phyloP scores from a whole-genome alignment of 345 rosid species.

The Salix caprea region DNA sequence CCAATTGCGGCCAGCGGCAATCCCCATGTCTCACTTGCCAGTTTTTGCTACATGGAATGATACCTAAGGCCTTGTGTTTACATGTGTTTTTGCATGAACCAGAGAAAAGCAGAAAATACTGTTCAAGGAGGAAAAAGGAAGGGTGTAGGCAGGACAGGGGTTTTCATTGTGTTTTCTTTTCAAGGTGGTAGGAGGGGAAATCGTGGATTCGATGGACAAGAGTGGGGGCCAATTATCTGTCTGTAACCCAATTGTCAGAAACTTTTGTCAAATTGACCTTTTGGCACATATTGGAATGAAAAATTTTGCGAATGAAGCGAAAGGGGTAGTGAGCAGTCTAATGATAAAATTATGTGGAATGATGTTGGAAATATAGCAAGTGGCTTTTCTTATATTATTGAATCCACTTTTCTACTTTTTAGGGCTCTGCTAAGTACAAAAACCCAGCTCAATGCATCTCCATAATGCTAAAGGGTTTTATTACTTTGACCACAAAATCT shows the following conservation, averaged over 20 bases:
- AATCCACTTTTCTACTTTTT: slow-evolving; percentile 15
- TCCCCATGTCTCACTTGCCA: slow-evolving; percentile 59
- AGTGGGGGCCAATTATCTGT: slow-evolving; percentile 30
- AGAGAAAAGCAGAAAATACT: neutral
- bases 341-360: slow-evolving; percentile 32
- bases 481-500: slow-evolving; percentile 30
- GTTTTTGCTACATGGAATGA: slow-evolving; percentile 76
- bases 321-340: slow-evolving; percentile 13
- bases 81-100: slow-evolving; percentile 7
- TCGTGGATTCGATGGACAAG: slow-evolving; percentile 14
- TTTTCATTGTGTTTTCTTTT: slow-evolving; percentile 10
- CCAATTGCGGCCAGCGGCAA: slow-evolving; percentile 37
- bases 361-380: slow-evolving; percentile 22
- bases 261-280: slow-evolving; percentile 30
- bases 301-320: slow-evolving; percentile 34
- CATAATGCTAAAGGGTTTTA: slow-evolving; percentile 25
- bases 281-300: slow-evolving; percentile 26
- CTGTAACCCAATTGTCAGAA: slow-evolving; percentile 34
- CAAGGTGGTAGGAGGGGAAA: slow-evolving; percentile 24
- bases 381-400: slow-evolving; percentile 18
- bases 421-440: slow-evolving; percentile 26
- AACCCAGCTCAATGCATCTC: slow-evolving; percentile 35
- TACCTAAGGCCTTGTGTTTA: slow-evolving; percentile 17
- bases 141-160: slow-evolving; percentile 6
- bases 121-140: neutral